Evolutionary conservation across 768 basidiomycete genomes (phyloP), one percentile per base, ranked within the genome.

Genomic region (Exidia glandulosa): DNA sequence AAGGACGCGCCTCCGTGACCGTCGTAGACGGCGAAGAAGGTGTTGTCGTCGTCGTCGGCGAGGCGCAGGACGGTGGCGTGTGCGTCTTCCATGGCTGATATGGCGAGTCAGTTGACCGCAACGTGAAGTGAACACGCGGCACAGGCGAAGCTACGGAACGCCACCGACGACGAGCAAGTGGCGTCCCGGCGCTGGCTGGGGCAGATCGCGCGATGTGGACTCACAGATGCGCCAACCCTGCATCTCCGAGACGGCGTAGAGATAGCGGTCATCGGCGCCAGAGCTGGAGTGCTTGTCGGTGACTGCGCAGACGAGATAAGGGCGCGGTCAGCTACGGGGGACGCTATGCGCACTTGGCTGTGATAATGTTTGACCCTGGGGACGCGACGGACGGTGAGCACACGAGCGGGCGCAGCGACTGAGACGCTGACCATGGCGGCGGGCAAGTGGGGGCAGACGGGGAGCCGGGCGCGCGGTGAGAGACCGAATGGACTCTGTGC

Each of bases 191-290:
- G 14, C 14, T 45, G 14, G 14, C n/a, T n/a, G n/a, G n/a, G n/a
- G n/a, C n/a, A n/a, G n/a, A n/a, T n/a, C n/a, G 23, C 7, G 34
- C n/a, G n/a, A 12, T 57, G 56, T 9, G 34, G 54, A 87, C 95
- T 75, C 68, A 99, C 95, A 84, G 74, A 98, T 87, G 73, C 96
- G 81, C 96, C 96, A 99, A 67, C 96, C 96, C 73, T 99, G 96
- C 95, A 98, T 98, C 75, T 97, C 94, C 52, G 89, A 86, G 47
- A 96, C 80, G 6, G 82, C 87, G 72, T 85, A 97, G 52, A 79
- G 67, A 72, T 81, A 85, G 60, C 81, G 81, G 62, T 76, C 79
- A 81, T 91, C 85, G 63, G 76, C 78, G 47, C 90, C 93, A 25
- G 78, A 72, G 65, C 85, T 80, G 3, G 90, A 86, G 69, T 79